Conservation (phyloP, 352 stramenopile genomes). For the Phytopythium boreale region DNA sequence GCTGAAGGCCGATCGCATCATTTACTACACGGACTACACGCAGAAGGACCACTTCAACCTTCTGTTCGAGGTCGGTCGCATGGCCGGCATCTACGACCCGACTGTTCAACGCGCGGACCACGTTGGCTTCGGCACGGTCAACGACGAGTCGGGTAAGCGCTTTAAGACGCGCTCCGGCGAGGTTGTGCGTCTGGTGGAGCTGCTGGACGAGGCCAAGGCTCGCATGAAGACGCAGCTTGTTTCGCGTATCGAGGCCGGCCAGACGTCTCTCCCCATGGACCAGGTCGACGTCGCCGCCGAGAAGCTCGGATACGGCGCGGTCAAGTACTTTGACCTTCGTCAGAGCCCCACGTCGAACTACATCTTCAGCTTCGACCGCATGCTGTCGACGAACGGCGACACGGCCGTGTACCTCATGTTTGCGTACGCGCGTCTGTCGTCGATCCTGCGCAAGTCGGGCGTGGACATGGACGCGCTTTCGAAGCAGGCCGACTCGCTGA, state of each 20-base stretch:
- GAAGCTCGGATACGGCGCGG: constrained; percentile 97
- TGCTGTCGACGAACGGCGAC: constrained; percentile 99
- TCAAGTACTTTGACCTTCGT: constrained; percentile 99
- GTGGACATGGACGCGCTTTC: constrained; percentile 78
- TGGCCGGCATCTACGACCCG: constrained; percentile 77
- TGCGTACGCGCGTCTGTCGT: constrained; percentile 96
- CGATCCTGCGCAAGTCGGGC: constrained; percentile 95
- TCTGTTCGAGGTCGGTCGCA: constrained; percentile 76
- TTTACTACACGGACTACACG: constrained; percentile 88
- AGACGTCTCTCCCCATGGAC: constrained; percentile 84
- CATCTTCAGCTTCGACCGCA: constrained; percentile 99
- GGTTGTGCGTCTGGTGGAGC: constrained; percentile 97
- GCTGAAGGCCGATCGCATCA: constrained; percentile 74
- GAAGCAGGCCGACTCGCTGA: constrained; percentile 41
- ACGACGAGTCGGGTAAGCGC: constrained; percentile 86
- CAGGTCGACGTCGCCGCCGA: constrained; percentile 93
- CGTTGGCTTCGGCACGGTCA: constrained; percentile 85
- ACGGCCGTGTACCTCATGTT: constrained; percentile 99
- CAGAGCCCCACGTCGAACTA: constrained; percentile 98
- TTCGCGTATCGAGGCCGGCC: constrained; percentile 90
- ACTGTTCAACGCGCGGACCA: constrained; percentile 82
- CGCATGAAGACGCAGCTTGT: constrained; percentile 94
- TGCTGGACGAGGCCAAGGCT: constrained; percentile 96
- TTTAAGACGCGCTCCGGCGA: constrained; percentile 99
- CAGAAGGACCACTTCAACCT: constrained; percentile 88